These are phyloP conservation scores for Trichoderma orchidacearum DNA, from an alignment of 495 filamentous ascomycete genomes.

Conservation along the genomic window DNA sequence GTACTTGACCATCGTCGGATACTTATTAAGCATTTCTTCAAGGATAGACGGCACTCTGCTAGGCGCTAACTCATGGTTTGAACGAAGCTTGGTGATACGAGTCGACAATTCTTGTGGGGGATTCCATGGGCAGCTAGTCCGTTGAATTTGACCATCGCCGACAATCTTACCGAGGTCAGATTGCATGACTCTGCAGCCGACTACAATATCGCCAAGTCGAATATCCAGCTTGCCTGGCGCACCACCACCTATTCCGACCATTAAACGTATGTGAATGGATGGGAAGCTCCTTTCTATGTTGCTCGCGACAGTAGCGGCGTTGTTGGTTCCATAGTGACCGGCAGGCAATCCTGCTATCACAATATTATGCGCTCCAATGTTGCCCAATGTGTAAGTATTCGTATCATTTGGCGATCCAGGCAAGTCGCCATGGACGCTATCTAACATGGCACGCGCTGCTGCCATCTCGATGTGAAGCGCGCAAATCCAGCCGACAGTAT, in stretches of 20 bases:
- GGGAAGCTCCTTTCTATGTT: constrained; percentile 8
- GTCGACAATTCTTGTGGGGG: neutral
- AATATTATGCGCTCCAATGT: constrained; percentile 18
- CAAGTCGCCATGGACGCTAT: neutral
- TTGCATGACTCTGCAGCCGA: constrained; percentile 9
- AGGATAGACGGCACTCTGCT: neutral
- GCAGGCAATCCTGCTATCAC: constrained; percentile 20
- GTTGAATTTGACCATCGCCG: too few relatives aligned
- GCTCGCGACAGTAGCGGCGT: constrained; percentile 14
- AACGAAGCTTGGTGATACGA: neutral
- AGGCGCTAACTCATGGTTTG: neutral
- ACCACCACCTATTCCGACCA: constrained; percentile 12
- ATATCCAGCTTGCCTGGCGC: constrained; percentile 10
- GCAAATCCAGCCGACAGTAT: neutral
- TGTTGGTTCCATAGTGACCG: constrained; percentile 14
- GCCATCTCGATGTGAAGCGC: neutral
- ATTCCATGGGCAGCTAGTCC: neutral
- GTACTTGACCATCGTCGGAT: neutral
- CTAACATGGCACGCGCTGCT: neutral
- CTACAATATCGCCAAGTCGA: constrained; percentile 21
- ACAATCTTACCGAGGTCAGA: neutral
- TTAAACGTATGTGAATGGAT: constrained; percentile 3
- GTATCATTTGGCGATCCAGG: neutral
- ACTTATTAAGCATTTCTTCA: neutral
- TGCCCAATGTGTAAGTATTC: constrained; percentile 16